phyloP scores from a whole-genome alignment of 208 protist genomes.

The Acanthamoeba triangularis region DNA sequence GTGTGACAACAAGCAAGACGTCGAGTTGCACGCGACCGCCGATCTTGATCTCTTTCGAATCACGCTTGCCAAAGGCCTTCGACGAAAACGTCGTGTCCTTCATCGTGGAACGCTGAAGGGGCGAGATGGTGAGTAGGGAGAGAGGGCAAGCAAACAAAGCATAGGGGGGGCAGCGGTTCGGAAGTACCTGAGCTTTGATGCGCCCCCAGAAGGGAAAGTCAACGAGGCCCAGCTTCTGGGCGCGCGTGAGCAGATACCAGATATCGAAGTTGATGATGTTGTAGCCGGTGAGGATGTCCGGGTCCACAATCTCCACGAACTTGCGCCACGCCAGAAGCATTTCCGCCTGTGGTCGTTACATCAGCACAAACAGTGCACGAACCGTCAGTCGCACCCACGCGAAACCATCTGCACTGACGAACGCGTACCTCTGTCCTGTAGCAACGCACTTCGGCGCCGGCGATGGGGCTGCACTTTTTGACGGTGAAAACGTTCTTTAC shows the following conservation, averaged over 20 bases:
- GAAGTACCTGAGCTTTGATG: not conserved
- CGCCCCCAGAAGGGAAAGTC: slow-evolving; percentile 76
- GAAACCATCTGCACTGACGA: too few relatives aligned
- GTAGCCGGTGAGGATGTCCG: slow-evolving; percentile 96
- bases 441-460: slow-evolving; percentile 94
- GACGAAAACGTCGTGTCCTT: slow-evolving; percentile 98
- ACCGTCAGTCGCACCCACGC: not conserved
- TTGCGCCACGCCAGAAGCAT: slow-evolving; percentile 90
- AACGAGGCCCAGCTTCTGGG: slow-evolving; percentile 91
- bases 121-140: not conserved
- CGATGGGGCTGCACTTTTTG: slow-evolving; percentile 96
- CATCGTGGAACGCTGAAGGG: slow-evolving; percentile 85
- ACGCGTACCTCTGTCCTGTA: slow-evolving; percentile 77
- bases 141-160: not conserved
- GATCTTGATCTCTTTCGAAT: slow-evolving; percentile 98
- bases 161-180: not conserved
- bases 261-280: slow-evolving; percentile 99
- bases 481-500: slow-evolving; percentile 96
- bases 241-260: slow-evolving; percentile 98
- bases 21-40: slow-evolving; percentile 98
- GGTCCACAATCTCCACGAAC: slow-evolving; percentile 93
- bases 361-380: not conserved
- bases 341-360: slow-evolving; percentile 78
- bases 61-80: slow-evolving; percentile 98
- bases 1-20: slow-evolving; percentile 95